Evolutionary conservation across 306 rosid genomes (phyloP), one percentile per base, ranked within the genome.

Genomic region (Vigna nakashimae): DNA sequence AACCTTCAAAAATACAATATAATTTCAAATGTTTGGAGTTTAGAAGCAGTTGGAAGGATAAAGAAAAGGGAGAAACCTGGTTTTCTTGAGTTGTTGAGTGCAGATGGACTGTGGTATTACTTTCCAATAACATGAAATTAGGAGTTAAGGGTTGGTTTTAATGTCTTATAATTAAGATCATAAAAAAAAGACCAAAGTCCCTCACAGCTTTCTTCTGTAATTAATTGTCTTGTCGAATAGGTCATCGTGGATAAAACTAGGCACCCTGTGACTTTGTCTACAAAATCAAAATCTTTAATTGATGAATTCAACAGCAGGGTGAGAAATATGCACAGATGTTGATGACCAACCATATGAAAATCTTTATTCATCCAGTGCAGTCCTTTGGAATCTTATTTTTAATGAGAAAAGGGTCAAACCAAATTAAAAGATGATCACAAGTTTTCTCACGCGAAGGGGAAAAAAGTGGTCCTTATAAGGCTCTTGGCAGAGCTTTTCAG

Each of bases 301-400:
- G 22, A 78, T 20, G 11, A 69, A 78, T 26, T 43, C 59, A 59
- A 30, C 12, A 60, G 59, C 53, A 28, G 38, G 72, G 55, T 43
- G 65, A 76, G 86, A 88, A 85, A 69, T 78, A 69, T 48, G 65
- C 74, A 52, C 15, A 80, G 32, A 52, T 84, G 72, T 77, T 88
- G 97, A 86, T 94, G 79, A 89, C 84, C 98, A 65, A 94, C 91
- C 90, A 11, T 74, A 46, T 69, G 79, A 78, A 89, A 85, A 68
- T 55, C 40, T 49, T 34, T 52, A 51, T 40, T 50, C 84, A 69
- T 74, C 79, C 51, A 22, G 49, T 34, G 9, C 63, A 67, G 17
- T 64, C 65, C 12, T 30, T 13, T 15, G 38, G 50, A 10, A 16
- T 40, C 5, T 18, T 69, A 14, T 24, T 51, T 51, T 34, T 57